A percentile compares a stretch with the other conserved stretches of the same genome.
Evolutionary conservation across 768 basidiomycete genomes (phyloP).

Genomic region (Kondoa malvinella): DNA sequence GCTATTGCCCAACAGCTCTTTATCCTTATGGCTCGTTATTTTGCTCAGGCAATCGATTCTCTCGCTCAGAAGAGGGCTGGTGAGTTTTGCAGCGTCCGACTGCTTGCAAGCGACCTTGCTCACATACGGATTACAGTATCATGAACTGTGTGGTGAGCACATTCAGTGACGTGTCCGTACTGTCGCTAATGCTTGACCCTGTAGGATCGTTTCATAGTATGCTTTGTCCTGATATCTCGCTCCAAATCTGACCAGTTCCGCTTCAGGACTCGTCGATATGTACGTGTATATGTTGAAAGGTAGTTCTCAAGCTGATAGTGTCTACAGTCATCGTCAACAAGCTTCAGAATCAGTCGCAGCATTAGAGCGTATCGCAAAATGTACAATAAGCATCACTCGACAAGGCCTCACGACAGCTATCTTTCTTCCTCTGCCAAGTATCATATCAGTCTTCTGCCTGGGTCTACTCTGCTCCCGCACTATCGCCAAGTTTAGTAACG

Average conservation of each 20-base stretch:
- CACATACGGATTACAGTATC: no score
- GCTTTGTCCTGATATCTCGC: not conserved
- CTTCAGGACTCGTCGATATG: not conserved
- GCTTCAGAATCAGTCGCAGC: constrained; percentile 1
- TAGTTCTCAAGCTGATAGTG: not conserved
- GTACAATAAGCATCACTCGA: not conserved
- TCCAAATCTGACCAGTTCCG: no score
- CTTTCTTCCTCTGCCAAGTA: no score
- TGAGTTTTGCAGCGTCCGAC: no score
- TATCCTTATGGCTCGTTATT: no score
- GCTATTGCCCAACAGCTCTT: no score
- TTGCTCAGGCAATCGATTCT: not conserved
- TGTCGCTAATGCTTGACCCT: not conserved
- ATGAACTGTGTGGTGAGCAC: no score
- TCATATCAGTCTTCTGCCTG: not conserved
- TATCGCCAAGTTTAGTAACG: no score
- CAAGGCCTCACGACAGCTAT: not conserved
- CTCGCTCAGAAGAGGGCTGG: not conserved
- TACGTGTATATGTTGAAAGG: not conserved
- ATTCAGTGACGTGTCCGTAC: not conserved
- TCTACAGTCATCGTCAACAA: not conserved
- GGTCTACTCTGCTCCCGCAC: not conserved
- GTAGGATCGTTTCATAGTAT: not conserved
- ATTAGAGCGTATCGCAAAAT: not conserved
- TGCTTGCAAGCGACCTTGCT: no score